phyloP scores from a whole-genome alignment of 2,329 filamentous ascomycete genomes.

The Fusarium hainanense region DNA sequence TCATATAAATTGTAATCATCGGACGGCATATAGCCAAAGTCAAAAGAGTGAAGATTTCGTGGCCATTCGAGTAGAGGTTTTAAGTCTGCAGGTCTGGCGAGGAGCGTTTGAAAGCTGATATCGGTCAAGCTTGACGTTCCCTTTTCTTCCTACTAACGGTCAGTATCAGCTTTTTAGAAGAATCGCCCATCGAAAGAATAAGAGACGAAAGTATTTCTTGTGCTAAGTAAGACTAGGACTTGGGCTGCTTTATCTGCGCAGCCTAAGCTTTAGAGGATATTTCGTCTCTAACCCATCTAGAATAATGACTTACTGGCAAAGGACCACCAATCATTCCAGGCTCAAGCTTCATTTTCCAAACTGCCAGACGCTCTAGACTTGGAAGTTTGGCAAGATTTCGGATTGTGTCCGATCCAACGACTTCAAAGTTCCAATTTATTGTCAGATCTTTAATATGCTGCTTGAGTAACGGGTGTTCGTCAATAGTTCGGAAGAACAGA shows the following conservation, averaged over 20 bases:
- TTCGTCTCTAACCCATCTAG: no score
- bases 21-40: neutral
- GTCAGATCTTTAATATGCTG: neutral
- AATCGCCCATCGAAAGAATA: neutral
- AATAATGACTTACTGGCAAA: neutral
- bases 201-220: no score
- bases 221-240: no score
- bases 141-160: neutral
- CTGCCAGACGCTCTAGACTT: neutral
- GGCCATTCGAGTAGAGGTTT: neutral
- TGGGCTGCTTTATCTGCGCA: no score
- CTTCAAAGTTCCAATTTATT: neutral
- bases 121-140: neutral
- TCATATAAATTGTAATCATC: neutral
- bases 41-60: neutral
- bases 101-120: neutral
- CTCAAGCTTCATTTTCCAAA: neutral
- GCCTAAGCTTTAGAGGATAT: no score
- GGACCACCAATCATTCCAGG: neutral
- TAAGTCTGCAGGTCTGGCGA: neutral
- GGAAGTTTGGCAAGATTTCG: neutral
- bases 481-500: neutral
- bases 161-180: neutral
- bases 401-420: neutral
- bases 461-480: neutral